Conservation (phyloP, 2,329 filamentous ascomycete genomes). For the Ophiognomonia clavigignenti-juglandacearum region DNA sequence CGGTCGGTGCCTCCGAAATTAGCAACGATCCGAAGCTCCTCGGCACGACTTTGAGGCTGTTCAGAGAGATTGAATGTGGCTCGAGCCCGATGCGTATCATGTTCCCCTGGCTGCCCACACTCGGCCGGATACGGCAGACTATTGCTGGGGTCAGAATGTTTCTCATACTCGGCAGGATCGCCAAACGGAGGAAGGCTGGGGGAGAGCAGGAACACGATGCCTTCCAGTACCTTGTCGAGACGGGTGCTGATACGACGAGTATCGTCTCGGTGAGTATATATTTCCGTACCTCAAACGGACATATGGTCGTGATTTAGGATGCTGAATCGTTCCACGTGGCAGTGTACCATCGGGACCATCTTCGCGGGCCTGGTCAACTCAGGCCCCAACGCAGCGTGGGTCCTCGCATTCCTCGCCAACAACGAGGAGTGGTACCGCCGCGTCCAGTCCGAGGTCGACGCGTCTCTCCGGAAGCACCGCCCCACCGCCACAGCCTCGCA, state of each 20-base stretch:
- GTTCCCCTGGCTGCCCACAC: conserved; percentile 47
- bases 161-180: conserved; percentile 41
- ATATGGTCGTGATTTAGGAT: no score
- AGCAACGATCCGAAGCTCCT: conserved; percentile 40
- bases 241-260: conserved; percentile 35
- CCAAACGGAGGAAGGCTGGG: conserved; percentile 37
- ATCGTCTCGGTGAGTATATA: neutral
- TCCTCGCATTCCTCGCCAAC: conserved; percentile 44
- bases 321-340: neutral
- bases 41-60: conserved; percentile 37
- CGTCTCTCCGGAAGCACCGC: conserved; percentile 37
- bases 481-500: conserved; percentile 21
- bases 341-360: conserved; percentile 49
- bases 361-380: conserved; percentile 55
- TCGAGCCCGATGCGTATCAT: conserved; percentile 41
- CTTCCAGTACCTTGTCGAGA: conserved; percentile 48
- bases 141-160: conserved; percentile 43
- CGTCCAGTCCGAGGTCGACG: conserved; percentile 42
- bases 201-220: conserved; percentile 42
- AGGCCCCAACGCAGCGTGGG: conserved; percentile 49
- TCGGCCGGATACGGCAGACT: conserved; percentile 35
- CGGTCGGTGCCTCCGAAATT: conserved; percentile 48
- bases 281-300: no score
- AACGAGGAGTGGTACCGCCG: conserved; percentile 40
- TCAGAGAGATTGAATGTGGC: conserved; percentile 40